Percentiles rank a stretch among this genome's conserved stretches.
Conservation (phyloP, 2,329 filamentous ascomycete species). For the Alternaria panax region DNA sequence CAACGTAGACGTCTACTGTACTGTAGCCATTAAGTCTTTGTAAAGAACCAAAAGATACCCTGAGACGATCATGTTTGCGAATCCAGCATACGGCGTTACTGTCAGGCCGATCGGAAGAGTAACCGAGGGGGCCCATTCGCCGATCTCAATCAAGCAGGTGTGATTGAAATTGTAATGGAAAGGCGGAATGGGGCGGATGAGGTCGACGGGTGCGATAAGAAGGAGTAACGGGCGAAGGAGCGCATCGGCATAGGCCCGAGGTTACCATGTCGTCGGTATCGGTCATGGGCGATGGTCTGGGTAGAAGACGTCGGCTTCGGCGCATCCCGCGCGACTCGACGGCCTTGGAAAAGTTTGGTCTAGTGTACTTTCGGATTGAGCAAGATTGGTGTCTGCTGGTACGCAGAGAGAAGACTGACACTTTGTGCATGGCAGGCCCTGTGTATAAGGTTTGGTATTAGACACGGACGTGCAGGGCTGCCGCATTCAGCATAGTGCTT, state of each 20-base stretch:
- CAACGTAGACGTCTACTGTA: background rate
- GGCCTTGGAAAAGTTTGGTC: background rate
- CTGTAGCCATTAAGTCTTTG: background rate
- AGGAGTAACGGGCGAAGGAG: slow-evolving; percentile 3
- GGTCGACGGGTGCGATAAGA: slow-evolving; percentile 5
- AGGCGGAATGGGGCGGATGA: background rate
- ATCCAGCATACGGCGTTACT: background rate
- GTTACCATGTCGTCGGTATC: slow-evolving; percentile 20
- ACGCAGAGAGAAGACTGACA: background rate
- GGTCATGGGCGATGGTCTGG: slow-evolving; percentile 11
- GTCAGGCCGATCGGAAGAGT: background rate
- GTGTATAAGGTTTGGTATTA: background rate
- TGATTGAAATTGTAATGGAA: background rate
- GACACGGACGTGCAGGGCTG: background rate
- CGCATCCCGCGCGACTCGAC: slow-evolving; percentile 8
- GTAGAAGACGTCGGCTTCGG: background rate
- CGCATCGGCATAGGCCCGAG: slow-evolving; percentile 21
- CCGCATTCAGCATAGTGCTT: background rate
- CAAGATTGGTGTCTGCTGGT: background rate
- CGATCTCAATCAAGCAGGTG: background rate
- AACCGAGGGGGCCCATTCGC: background rate
- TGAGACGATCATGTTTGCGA: background rate
- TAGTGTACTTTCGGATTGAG: background rate
- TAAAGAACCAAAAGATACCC: background rate
- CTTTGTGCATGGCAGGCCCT: background rate